A percentile compares a stretch with the other conserved stretches of the same genome.
Conservation (phyloP, 345 rosid species). For the Hypericum androsaemum region DNA sequence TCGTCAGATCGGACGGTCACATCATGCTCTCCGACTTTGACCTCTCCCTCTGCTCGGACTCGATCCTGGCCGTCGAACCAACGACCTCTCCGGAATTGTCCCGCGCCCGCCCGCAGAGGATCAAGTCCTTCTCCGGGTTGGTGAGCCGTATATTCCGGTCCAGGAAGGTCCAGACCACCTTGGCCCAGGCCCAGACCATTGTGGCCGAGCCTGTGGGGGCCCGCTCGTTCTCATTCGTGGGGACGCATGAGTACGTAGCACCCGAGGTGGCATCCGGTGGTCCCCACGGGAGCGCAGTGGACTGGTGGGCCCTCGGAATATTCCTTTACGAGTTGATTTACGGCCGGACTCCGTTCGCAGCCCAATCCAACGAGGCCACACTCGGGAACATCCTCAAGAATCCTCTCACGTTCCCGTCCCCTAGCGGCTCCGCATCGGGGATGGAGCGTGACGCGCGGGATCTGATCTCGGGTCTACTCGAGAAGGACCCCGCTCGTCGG, state of each 20-base stretch:
- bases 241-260: slow-evolving; percentile 92
- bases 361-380: slow-evolving; percentile 62
- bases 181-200: slow-evolving; percentile 39
- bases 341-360: slow-evolving; percentile 76
- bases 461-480: slow-evolving; percentile 52
- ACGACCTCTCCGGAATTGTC: slow-evolving; percentile 13
- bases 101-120: slow-evolving; percentile 18
- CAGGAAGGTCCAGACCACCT: slow-evolving; percentile 39
- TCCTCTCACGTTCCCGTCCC: slow-evolving; percentile 49
- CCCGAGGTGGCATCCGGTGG: slow-evolving; percentile 92
- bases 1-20: slow-evolving; percentile 92
- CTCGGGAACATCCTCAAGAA: slow-evolving; percentile 75
- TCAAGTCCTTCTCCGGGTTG: slow-evolving; percentile 32
- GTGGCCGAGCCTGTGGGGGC: slow-evolving; percentile 95
- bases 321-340: slow-evolving; percentile 79
- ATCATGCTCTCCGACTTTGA: slow-evolving; percentile 97
- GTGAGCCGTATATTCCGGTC: slow-evolving; percentile 52
- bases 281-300: slow-evolving; percentile 86
- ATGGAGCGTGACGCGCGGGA: slow-evolving; percentile 60
- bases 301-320: slow-evolving; percentile 94
- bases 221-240: slow-evolving; percentile 80
- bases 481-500: slow-evolving; percentile 58
- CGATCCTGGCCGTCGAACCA: slow-evolving; percentile 69
- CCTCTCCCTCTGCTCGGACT: slow-evolving; percentile 68
- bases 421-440: slow-evolving; percentile 29